These are phyloP conservation scores for Fusarium sarcochroum DNA, from an alignment of 2,329 filamentous ascomycete genomes.

Conservation along the genomic window DNA sequence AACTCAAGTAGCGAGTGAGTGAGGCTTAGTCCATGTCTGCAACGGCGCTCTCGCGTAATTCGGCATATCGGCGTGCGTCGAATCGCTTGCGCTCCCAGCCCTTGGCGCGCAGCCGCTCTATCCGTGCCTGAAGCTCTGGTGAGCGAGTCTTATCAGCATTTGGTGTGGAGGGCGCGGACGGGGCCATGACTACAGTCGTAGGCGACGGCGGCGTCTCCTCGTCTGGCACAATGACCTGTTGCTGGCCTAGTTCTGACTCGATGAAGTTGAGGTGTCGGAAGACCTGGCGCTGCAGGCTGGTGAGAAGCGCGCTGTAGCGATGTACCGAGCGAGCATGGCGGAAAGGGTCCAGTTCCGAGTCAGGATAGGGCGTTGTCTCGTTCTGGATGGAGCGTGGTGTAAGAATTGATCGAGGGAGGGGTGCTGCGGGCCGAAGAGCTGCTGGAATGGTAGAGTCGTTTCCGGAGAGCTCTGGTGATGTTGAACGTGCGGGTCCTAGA, in stretches of 20 bases:
- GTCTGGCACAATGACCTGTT: slow-evolving; percentile 43
- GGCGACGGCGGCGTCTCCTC: slow-evolving; percentile 20
- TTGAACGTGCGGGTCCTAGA: slow-evolving; percentile 49
- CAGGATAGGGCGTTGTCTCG: slow-evolving; percentile 27
- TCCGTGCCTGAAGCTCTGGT: slow-evolving; percentile 64
- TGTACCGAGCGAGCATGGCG: slow-evolving; percentile 61
- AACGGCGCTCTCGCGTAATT: slow-evolving; percentile 65
- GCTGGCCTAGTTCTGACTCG: slow-evolving; percentile 54
- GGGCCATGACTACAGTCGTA: neutral
- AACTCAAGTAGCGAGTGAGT: neutral
- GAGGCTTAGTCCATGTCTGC: slow-evolving; percentile 59
- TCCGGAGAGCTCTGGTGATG: slow-evolving; percentile 42
- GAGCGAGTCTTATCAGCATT: slow-evolving; percentile 54
- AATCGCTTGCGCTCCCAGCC: slow-evolving; percentile 71
- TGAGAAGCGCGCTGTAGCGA: slow-evolving; percentile 65
- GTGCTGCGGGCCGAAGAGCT: slow-evolving; percentile 25
- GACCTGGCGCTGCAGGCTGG: slow-evolving; percentile 64
- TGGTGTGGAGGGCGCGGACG: slow-evolving; percentile 27
- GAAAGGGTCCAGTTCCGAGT: slow-evolving; percentile 53
- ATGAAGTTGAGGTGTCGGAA: slow-evolving; percentile 63
- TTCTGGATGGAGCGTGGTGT: slow-evolving; percentile 27
- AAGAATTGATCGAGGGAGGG: slow-evolving; percentile 38
- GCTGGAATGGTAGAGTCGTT: slow-evolving; percentile 5
- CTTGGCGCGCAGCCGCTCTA: slow-evolving; percentile 66
- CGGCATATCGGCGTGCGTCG: slow-evolving; percentile 66